Evolutionary conservation across 176 grass and related monocot species (phyloP), one percentile per base, ranked within the genome.

Genomic region (Ananas comosus): DNA sequence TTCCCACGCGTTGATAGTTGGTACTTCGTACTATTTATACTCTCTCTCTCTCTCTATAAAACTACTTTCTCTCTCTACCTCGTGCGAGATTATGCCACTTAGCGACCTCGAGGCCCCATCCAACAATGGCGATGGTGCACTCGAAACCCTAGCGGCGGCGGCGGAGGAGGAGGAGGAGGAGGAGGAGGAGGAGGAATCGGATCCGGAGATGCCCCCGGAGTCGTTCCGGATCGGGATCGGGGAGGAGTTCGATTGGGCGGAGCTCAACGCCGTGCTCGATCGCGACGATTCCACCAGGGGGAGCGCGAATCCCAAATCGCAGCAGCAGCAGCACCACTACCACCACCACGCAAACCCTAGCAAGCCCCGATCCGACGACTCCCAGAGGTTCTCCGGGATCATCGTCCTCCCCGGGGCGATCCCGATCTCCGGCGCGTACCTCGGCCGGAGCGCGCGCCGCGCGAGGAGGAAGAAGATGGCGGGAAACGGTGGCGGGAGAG

Each of bases 261-360:
- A 82, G 63, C 56, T 81, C 69, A 71, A 28, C 68, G 75, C 76
- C 71, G 81, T 92, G 6, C 93, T 88, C 74, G 89, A 88, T 63
- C 89, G 89, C 12, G 94, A 99, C 11, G 82, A 90, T 16, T 99
- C 94, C 0, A 81, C 88, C 22, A 99, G 84, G 81, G 94, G 86
- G 63, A 90, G 72, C 87, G 93, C 94, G 67, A 99, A 99, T 51
- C 94, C 94, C 2, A 99, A 99, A 79, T 85, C 80, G 65, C 25
- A 86, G 67, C 64, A 69, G 74, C 83, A 72, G 73, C 24, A 57
- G 64, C 70, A 47, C 0, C 33, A 42, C 3, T 4, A 33, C 4
- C 33, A 42, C 33, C 33, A 42, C 33, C 33, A 42, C 33, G 52
- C 1, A 50, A 1, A 23, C 70, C 18, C 8, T 21, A 48, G 6